These are phyloP conservation scores for Pseudogymnoascus sp. DNA, from an alignment of 2,329 filamentous ascomycete genomes.

Conservation along the genomic window DNA sequence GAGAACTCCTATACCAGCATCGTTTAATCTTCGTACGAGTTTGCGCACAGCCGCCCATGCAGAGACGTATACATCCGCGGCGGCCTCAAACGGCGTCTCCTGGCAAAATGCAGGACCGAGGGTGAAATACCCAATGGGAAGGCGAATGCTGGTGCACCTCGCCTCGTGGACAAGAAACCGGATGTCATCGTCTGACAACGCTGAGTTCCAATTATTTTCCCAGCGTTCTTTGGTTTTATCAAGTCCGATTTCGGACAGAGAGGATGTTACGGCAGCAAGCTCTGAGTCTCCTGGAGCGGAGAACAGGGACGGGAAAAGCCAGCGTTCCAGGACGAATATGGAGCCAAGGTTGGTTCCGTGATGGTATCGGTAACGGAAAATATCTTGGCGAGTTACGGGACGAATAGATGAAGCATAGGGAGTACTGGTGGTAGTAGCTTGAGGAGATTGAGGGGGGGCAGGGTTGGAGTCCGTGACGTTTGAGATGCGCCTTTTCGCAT, in stretches of 20 bases:
- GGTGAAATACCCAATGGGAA: conserved; percentile 55
- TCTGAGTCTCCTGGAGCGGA: conserved; percentile 40
- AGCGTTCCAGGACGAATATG: conserved; percentile 54
- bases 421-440: neutral
- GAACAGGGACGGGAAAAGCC: conserved; percentile 47
- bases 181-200: conserved; percentile 45
- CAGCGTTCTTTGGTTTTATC: conserved; percentile 43
- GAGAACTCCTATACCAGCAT: conserved; percentile 47
- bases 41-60: conserved; percentile 46
- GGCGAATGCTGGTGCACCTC: conserved; percentile 49
- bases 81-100: conserved; percentile 44
- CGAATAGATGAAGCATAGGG: conserved; percentile 27
- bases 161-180: conserved; percentile 46
- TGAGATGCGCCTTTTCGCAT: conserved; percentile 30
- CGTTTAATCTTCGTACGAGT: conserved; percentile 39
- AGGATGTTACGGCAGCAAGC: conserved; percentile 43
- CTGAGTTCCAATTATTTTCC: conserved; percentile 47
- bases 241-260: conserved; percentile 39
- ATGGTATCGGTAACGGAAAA: conserved; percentile 52
- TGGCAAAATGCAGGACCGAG: conserved; percentile 44
- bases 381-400: conserved; percentile 29
- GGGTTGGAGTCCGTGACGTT: conserved; percentile 17
- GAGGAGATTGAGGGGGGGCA: conserved; percentile 9
- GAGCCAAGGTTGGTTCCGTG: conserved; percentile 54
- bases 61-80: conserved; percentile 42